These are phyloP conservation scores for Phytophthora fragariaefolia DNA, from an alignment of 352 stramenopile species.

Conservation along the genomic window DNA sequence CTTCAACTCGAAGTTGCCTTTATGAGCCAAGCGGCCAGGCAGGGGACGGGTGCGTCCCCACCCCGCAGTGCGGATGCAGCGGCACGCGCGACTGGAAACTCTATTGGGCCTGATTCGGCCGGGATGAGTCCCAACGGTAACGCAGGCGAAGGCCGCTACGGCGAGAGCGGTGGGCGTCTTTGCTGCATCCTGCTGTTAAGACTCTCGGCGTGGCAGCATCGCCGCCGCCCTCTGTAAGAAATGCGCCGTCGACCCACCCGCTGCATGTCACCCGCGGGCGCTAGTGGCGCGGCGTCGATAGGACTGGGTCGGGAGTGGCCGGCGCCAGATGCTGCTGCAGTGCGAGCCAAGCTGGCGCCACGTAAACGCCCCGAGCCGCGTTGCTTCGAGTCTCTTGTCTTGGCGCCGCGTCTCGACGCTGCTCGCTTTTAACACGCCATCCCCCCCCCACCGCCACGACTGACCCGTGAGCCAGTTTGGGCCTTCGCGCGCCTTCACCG, in stretches of 20 bases:
- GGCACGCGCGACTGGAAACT: conserved; percentile 5
- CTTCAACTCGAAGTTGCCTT: conserved; percentile 16
- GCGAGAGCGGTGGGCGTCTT: not conserved
- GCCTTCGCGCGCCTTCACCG: not conserved
- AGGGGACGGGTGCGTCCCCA: not conserved
- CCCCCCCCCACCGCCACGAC: too few species aligned
- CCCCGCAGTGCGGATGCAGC: not conserved
- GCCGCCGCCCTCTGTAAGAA: not conserved
- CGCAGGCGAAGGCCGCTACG: too few species aligned
- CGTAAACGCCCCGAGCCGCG: not conserved
- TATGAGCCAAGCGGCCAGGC: not conserved
- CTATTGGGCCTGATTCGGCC: conserved; percentile 12
- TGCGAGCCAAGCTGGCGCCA: too few species aligned
- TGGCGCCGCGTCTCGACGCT: not conserved
- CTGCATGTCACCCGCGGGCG: not conserved
- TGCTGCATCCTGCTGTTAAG: not conserved
- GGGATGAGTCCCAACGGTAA: not conserved
- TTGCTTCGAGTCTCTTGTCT: conserved; percentile 1
- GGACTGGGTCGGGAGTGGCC: not conserved
- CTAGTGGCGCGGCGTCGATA: not conserved
- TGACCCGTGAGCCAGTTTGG: not conserved
- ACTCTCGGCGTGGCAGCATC: not conserved
- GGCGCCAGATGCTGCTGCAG: not conserved
- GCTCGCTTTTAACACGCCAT: conserved; percentile 29
- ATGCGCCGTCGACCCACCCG: not conserved